These are phyloP conservation scores for Diaporthe aspalathi DNA, from an alignment of 2,329 filamentous ascomycete genomes.

Conservation along the genomic window DNA sequence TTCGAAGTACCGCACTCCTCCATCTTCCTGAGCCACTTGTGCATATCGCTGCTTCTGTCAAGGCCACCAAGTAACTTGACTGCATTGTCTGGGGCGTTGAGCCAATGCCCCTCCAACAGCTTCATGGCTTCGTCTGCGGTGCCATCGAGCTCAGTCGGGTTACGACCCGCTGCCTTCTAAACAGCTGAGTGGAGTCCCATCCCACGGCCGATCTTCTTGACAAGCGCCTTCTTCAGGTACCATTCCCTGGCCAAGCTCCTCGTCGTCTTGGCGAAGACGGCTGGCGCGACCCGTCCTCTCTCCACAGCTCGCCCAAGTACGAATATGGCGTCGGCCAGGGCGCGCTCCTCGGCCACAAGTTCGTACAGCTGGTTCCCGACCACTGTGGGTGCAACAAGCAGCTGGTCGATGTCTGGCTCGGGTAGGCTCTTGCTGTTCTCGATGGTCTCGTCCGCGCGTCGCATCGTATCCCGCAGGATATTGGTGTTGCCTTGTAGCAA, in stretches of 20 bases:
- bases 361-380: slow-evolving; percentile 94
- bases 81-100: background rate
- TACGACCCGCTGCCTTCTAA: slow-evolving; percentile 7
- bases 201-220: slow-evolving; percentile 79
- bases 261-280: slow-evolving; percentile 84
- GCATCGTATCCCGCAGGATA: slow-evolving; percentile 81
- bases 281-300: slow-evolving; percentile 74
- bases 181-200: slow-evolving; percentile 69
- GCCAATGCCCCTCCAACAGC: slow-evolving; percentile 18
- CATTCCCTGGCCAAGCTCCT: slow-evolving; percentile 80
- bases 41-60: background rate
- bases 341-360: slow-evolving; percentile 88
- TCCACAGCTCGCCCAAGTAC: slow-evolving; percentile 81
- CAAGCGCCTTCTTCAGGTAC: slow-evolving; percentile 85
- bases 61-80: background rate
- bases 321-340: slow-evolving; percentile 87
- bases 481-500: slow-evolving; percentile 81
- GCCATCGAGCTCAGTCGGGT: slow-evolving; percentile 8
- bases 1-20: slow-evolving; percentile 14
- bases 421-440: slow-evolving; percentile 75
- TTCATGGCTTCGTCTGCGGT: background rate
- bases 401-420: slow-evolving; percentile 85
- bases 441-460: slow-evolving; percentile 82
- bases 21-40: background rate
- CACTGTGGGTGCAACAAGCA: slow-evolving; percentile 92